These are phyloP conservation scores for Suhomyces maxii DNA, from an alignment of 1,139 yeast genomes.

Conservation along the genomic window DNA sequence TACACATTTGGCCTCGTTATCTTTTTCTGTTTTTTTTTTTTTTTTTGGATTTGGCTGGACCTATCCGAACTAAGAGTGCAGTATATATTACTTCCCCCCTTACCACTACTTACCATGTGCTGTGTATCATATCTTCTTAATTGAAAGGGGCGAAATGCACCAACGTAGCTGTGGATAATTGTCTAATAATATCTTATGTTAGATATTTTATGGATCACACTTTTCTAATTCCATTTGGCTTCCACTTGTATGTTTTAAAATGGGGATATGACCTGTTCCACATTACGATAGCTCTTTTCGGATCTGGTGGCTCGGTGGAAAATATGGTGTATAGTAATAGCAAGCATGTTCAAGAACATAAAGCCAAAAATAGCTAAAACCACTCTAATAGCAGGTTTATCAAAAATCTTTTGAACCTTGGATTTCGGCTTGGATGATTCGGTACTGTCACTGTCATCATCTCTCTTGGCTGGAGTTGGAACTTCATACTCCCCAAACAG, in stretches of 20 bases:
- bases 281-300: conserved; percentile 34
- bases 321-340: conserved; percentile 38
- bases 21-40: background rate
- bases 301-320: conserved; percentile 30
- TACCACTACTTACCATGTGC: no score
- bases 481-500: background rate
- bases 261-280: conserved; percentile 41
- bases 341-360: conserved; percentile 33
- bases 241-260: conserved; percentile 18
- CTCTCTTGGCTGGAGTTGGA: conserved; percentile 6
- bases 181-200: no score
- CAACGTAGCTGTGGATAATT: no score
- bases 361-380: conserved; percentile 34
- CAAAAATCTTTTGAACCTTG: conserved; percentile 11
- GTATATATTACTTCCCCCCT: no score
- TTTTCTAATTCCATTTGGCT: no score
- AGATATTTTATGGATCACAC: no score
- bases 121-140: no score
- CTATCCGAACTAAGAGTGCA: no score
- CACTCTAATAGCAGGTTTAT: conserved; percentile 20
- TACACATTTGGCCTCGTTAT: no score
- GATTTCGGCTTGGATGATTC: conserved; percentile 6
- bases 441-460: conserved; percentile 5
- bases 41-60: background rate
- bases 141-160: no score